Conservation (phyloP, 1,139 yeast species). For the Candida albicans region DNA sequence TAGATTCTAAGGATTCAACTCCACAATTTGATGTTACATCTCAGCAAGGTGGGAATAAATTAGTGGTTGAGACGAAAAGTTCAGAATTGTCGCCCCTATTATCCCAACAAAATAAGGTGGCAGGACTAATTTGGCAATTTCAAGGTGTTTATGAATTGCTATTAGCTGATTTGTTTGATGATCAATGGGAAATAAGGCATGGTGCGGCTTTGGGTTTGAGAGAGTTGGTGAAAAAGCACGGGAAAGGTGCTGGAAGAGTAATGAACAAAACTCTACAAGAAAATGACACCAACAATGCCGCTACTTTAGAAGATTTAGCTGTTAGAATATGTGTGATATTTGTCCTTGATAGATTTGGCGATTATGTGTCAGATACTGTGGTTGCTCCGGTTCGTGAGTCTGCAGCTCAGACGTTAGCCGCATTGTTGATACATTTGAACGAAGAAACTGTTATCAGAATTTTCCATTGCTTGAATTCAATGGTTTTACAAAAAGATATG, state of each 20-base stretch:
- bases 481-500: conserved; percentile 66
- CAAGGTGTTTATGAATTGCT: conserved; percentile 94
- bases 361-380: conserved; percentile 95
- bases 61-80: conserved; percentile 79
- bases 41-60: conserved; percentile 76
- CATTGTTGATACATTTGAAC: conserved; percentile 69
- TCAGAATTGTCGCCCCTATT: conserved; percentile 69
- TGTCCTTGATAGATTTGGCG: conserved; percentile 94
- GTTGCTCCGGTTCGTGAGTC: conserved; percentile 98
- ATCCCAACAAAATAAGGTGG: conserved; percentile 72
- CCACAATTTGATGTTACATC: conserved; percentile 62
- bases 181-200: conserved; percentile 93
- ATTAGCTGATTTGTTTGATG: conserved; percentile 77
- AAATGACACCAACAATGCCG: conserved; percentile 64
- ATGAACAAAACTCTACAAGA: conserved; percentile 59
- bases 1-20: conserved; percentile 18
- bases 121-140: conserved; percentile 88
- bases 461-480: conserved; percentile 62
- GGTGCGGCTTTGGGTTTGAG: conserved; percentile 94
- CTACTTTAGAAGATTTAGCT: conserved; percentile 83
- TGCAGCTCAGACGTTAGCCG: conserved; percentile 93
- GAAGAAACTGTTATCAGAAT: conserved; percentile 56
- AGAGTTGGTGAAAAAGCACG: conserved; percentile 83
- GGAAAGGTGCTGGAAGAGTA: conserved; percentile 82
- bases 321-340: conserved; percentile 84